Conservation (phyloP, 768 basidiomycete species). For the Tephrocybe sp. region DNA sequence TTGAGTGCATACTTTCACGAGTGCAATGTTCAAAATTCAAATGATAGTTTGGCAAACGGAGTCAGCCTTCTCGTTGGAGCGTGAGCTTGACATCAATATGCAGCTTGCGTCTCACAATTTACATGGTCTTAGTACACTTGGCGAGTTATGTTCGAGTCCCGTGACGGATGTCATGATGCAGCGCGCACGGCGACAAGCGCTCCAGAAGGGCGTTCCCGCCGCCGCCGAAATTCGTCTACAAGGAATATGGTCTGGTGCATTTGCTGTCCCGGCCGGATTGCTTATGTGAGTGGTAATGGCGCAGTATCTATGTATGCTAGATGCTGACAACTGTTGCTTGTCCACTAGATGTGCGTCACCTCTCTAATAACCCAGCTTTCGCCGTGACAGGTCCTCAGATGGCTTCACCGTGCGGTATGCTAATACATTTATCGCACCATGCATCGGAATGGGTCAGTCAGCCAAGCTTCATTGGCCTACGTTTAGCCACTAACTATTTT, state of each 20-base stretch:
- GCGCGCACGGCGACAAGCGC: conserved; percentile 28
- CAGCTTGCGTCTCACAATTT: neutral
- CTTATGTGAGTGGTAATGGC: conserved; percentile 31
- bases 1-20: neutral
- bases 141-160: conserved; percentile 36
- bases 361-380: neutral
- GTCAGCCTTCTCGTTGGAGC: conserved; percentile 35
- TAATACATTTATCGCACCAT: conserved; percentile 35
- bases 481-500: neutral
- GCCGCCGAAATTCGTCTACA: conserved; percentile 35
- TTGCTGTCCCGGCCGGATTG: conserved; percentile 33
- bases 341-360: conserved; percentile 13
- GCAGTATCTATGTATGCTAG: too few relatives aligned
- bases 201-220: conserved; percentile 23
- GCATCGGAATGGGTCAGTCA: conserved; percentile 37
- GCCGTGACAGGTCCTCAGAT: conserved; percentile 21
- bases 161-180: conserved; percentile 37
- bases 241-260: conserved; percentile 39
- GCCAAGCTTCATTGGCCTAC: neutral
- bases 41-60: conserved; percentile 37
- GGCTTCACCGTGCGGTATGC: conserved; percentile 34
- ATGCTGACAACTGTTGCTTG: too few relatives aligned
- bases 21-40: conserved; percentile 6
- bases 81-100: conserved; percentile 19
- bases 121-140: conserved; percentile 24